Conservation (phyloP, 495 filamentous ascomycete genomes). For the Aspergillus homomorphus region DNA sequence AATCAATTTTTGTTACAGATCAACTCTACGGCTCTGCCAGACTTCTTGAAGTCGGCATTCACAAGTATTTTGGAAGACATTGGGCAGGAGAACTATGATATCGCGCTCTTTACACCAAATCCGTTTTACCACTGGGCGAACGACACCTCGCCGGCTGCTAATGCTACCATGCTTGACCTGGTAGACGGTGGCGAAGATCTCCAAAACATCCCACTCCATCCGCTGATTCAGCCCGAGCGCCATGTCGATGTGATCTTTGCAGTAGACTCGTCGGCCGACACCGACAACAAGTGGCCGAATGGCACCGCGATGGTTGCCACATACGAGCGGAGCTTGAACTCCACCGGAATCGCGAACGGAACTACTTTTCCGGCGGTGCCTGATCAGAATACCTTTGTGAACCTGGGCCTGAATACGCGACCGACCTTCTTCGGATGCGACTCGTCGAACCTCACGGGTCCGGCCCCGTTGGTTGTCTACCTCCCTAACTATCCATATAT, state of each 20-base stretch:
- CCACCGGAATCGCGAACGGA: conserved; percentile 63
- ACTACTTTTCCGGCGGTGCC: conserved; percentile 83
- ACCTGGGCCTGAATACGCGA: conserved; percentile 75
- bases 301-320: conserved; percentile 79
- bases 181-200: conserved; percentile 85
- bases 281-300: conserved; percentile 74
- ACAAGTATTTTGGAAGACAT: conserved; percentile 52
- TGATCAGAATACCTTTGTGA: conserved; percentile 81
- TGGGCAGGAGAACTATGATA: conserved; percentile 62
- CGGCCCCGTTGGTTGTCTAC: conserved; percentile 78
- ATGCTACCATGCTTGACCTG: conserved; percentile 59
- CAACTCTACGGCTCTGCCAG: conserved; percentile 49
- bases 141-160: conserved; percentile 56
- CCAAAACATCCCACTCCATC: conserved; percentile 86
- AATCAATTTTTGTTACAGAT: conserved; percentile 69
- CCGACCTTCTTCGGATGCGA: conserved; percentile 96
- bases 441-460: conserved; percentile 51
- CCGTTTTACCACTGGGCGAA: conserved; percentile 76
- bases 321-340: conserved; percentile 67
- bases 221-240: conserved; percentile 75
- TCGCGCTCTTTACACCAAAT: conserved; percentile 79
- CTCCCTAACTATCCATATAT: conserved; percentile 85
- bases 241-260: conserved; percentile 90
- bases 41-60: conserved; percentile 51
- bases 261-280: conserved; percentile 83